Base-by-base conservation (phyloP, 805 yeast species). In the Hyphopichia homilentoma region DNA sequence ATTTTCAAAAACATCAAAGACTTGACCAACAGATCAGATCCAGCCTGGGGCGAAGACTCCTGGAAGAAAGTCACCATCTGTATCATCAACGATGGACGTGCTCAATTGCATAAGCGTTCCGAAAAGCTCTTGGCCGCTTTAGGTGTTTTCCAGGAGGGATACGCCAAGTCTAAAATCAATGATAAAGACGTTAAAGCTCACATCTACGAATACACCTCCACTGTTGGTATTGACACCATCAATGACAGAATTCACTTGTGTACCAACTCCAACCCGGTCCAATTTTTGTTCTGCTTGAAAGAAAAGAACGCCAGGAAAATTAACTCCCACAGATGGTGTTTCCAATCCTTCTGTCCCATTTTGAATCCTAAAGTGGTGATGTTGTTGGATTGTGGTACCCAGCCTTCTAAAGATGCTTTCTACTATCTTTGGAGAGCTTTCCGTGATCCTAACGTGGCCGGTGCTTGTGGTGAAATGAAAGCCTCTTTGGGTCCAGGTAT, bases 391-490 rank as follows among this genome's bases (percentile, higher is more conserved):
- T 96, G 95, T 15, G 98, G 98, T 48, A 90, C 98, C 1, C 82
- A 81, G 55, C 96, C 97, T 2, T 76, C 84, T 4, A 74, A 77
- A 40, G 86, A 84, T 44, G 81, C 97, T 2, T 76, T 90, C 32
- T 89, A 85, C 56, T 84, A 85, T 45, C 62, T 93, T 35, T 90
- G 98, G 98, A 80, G 79, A 54, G 76, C 89, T 25, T 93, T 90
- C 52, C 77, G 76, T 40, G 75, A 75, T 48, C 82, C 87, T 2
- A 74, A 78, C 33, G 94, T 90, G 14, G 98, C 95, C 2, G 98
- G 98, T 24, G 95, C 97, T 1, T 90, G 98, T 75, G 98, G 98
- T 34, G 97, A 93, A 54, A 90, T 93, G 59, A 81, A 79, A 43
- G 94, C 93, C 0, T 79, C 82, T 57, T 63, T 89, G 33, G 97